Evolutionary conservation across 2,329 filamentous ascomycete species (phyloP).

Genomic region (Onygena corvina): DNA sequence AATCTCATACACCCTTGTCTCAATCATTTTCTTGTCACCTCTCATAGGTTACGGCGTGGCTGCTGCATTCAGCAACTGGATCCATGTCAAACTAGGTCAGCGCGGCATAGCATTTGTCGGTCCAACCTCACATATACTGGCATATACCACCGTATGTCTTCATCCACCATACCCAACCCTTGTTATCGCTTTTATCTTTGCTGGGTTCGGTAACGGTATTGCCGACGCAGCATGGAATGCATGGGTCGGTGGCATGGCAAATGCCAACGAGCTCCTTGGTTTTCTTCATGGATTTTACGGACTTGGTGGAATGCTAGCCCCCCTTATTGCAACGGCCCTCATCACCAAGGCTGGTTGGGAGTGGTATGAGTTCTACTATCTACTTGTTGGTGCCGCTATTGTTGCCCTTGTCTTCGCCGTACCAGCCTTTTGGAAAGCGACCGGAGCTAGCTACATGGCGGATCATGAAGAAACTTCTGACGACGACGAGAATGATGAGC

Average conservation of each 20-base stretch:
- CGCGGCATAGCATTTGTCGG: constrained; percentile 58
- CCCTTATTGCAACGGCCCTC: constrained; percentile 59
- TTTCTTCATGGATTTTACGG: constrained; percentile 59
- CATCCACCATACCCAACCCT: constrained; percentile 59
- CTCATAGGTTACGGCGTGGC: constrained; percentile 37
- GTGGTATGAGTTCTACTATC: constrained; percentile 65
- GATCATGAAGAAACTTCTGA: constrained; percentile 27
- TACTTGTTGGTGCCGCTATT: constrained; percentile 49
- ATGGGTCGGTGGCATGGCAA: constrained; percentile 56
- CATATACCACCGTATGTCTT: constrained; percentile 52
- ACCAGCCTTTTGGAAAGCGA: constrained; percentile 51
- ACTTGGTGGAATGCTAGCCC: constrained; percentile 54
- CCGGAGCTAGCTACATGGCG: constrained; percentile 39
- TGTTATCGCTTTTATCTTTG: constrained; percentile 51
- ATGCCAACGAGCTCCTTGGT: constrained; percentile 59
- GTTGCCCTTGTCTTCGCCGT: constrained; percentile 44
- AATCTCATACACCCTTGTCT: constrained; percentile 36
- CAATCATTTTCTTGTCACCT: constrained; percentile 38
- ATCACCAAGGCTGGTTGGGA: constrained; percentile 48
- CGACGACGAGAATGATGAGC: constrained; percentile 11
- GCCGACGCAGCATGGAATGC: constrained; percentile 43
- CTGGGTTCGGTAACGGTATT: constrained; percentile 59
- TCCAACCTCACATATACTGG: constrained; percentile 49
- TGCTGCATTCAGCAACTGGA: constrained; percentile 33
- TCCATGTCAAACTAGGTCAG: constrained; percentile 45